Evolutionary conservation across 768 basidiomycete genomes (phyloP).

Genomic region (Russula sp.): DNA sequence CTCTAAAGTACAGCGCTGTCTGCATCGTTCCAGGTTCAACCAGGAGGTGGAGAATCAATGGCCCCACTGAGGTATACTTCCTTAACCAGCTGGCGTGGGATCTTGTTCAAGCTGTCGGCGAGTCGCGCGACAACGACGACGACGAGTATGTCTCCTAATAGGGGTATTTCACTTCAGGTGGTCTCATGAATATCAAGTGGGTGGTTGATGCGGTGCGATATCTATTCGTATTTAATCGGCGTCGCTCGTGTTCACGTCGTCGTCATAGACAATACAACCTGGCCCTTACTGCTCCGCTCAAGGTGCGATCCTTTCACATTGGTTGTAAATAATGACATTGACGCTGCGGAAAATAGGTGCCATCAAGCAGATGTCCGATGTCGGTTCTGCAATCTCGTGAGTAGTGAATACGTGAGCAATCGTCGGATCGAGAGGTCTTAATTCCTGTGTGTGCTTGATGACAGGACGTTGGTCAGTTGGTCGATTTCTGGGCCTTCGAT

Average conservation of each 20-base stretch:
- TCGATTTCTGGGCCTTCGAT: background rate
- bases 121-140: background rate
- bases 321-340: background rate
- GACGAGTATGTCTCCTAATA: background rate
- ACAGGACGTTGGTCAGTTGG: slow-evolving; percentile 6
- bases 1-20: slow-evolving; percentile 19
- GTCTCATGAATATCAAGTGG: slow-evolving; percentile 34
- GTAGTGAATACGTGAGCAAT: background rate
- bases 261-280: background rate
- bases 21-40: slow-evolving; percentile 16
- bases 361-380: slow-evolving; percentile 10
- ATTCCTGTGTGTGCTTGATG: background rate
- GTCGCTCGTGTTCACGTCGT: background rate
- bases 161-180: slow-evolving; percentile 25
- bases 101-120: slow-evolving; percentile 25
- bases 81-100: slow-evolving; percentile 26
- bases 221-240: background rate
- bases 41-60: slow-evolving; percentile 17
- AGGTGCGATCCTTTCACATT: background rate
- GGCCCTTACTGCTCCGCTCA: slow-evolving; percentile 11
- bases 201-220: slow-evolving; percentile 26
- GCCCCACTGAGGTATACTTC: slow-evolving; percentile 26
- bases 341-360: background rate
- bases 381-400: slow-evolving; percentile 10
- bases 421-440: background rate